phyloP scores from a whole-genome alignment of 768 basidiomycete genomes.

The Clavulina sp. region DNA sequence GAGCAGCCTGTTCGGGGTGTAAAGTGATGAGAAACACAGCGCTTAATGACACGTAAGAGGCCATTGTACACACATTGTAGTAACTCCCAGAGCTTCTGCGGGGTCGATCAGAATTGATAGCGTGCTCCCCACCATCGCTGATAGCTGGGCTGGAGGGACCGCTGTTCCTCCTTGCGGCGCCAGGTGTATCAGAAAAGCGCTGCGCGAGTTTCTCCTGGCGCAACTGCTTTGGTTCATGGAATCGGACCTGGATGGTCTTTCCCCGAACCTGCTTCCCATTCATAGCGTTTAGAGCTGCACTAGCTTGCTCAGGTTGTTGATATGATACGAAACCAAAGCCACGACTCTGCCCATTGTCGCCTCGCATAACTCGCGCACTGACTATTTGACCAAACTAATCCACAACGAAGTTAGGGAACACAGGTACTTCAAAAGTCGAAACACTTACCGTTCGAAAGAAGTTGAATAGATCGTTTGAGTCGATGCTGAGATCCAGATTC shows the following conservation, averaged over 20 bases:
- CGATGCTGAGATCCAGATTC: constrained; percentile 74
- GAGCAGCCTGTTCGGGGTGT: constrained; percentile 40
- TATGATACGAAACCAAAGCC: constrained; percentile 87
- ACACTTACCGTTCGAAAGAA: constrained; percentile 56
- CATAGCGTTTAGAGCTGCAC: constrained; percentile 59
- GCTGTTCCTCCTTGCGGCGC: constrained; percentile 29
- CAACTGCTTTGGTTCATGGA: constrained; percentile 85
- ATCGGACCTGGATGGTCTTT: constrained; percentile 67
- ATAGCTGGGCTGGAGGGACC: constrained; percentile 74
- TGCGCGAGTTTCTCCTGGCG: constrained; percentile 77
- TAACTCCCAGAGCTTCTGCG: constrained; percentile 76
- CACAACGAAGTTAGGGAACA: constrained; percentile 7
- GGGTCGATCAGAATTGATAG: constrained; percentile 35
- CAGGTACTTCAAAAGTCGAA: neutral
- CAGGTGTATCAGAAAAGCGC: constrained; percentile 35
- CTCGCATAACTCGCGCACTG: constrained; percentile 86
- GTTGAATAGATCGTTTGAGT: constrained; percentile 67
- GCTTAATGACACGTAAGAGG: constrained; percentile 1
- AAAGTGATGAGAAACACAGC: neutral
- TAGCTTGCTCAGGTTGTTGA: constrained; percentile 71
- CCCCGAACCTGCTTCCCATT: constrained; percentile 53
- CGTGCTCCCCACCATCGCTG: constrained; percentile 59
- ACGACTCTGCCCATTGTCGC: constrained; percentile 61
- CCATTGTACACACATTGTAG: constrained; percentile 40
- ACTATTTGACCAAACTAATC: constrained; percentile 73